Evolutionary conservation across 2,329 filamentous ascomycete genomes (phyloP).

Genomic region (Thielaviopsis cerberus): DNA sequence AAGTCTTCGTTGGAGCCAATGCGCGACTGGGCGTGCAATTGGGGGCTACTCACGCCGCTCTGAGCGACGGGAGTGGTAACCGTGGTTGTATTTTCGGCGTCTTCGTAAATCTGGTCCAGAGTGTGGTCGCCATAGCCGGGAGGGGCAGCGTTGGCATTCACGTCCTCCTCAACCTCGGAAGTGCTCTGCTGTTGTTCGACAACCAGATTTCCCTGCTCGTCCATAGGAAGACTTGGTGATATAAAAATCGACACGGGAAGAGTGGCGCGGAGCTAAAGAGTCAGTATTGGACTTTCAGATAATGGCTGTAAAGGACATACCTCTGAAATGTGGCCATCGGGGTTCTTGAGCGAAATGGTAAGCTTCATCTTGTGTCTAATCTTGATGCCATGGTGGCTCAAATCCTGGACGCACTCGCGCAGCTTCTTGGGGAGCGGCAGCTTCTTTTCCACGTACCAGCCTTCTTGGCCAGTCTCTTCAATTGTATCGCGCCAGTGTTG

Average conservation of each 20-base stretch:
- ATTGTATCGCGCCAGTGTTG: conserved; percentile 53
- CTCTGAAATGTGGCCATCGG: conserved; percentile 80
- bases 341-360: conserved; percentile 78
- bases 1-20: conserved; percentile 70
- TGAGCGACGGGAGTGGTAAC: conserved; percentile 55
- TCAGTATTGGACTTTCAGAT: conserved; percentile 3
- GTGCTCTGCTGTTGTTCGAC: conserved; percentile 32
- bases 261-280: conserved; percentile 56
- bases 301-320: no score
- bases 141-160: conserved; percentile 51
- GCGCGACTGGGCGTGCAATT: conserved; percentile 48
- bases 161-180: conserved; percentile 26
- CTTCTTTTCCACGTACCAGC: conserved; percentile 41
- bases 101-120: conserved; percentile 78
- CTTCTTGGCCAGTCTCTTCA: conserved; percentile 47
- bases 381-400: conserved; percentile 77
- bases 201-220: conserved; percentile 62
- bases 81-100: conserved; percentile 55
- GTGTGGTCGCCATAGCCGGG: conserved; percentile 81
- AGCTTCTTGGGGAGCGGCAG: conserved; percentile 64
- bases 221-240: conserved; percentile 76
- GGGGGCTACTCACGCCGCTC: conserved; percentile 63
- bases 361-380: conserved; percentile 84
- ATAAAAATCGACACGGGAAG: conserved; percentile 88
- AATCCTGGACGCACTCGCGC: conserved; percentile 70